These are phyloP conservation scores for Candida morakotiae DNA, from an alignment of 805 yeast genomes.

Conservation along the genomic window DNA sequence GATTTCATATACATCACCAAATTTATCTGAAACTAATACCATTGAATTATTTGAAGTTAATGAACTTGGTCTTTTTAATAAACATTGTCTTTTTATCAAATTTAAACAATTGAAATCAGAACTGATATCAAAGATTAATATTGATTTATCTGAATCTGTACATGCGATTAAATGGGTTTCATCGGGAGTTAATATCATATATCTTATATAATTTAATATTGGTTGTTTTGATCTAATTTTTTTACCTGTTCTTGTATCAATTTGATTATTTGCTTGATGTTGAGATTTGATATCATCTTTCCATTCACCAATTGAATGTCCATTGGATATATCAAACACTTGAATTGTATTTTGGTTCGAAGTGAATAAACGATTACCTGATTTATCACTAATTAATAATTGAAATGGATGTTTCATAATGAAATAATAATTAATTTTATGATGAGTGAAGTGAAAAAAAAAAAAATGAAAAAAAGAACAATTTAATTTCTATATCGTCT, in stretches of 20 bases:
- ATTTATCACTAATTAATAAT: conserved; percentile 40
- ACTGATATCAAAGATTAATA: conserved; percentile 52
- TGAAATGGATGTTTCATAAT: conserved; percentile 72
- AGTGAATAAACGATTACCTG: conserved; percentile 49
- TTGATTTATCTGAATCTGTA: conserved; percentile 82
- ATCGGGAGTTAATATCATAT: conserved; percentile 52
- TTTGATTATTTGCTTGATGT: conserved; percentile 20
- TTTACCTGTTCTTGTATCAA: conserved; percentile 41
- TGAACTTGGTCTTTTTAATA: conserved; percentile 92
- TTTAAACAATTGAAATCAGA: conserved; percentile 40
- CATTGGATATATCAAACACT: conserved; percentile 41
- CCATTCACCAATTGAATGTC: conserved; percentile 56
- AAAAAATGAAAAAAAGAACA: background rate
- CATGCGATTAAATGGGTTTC: conserved; percentile 54
- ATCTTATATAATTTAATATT: conserved; percentile 63
- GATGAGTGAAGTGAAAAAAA: background rate
- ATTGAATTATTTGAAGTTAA: conserved; percentile 48
- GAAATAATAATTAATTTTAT: conserved; percentile 26
- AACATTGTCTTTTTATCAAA: conserved; percentile 64
- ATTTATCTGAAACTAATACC: conserved; percentile 83
- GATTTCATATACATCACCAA: conserved; percentile 86
- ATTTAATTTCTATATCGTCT: too few relatives aligned
- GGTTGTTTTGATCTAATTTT: conserved; percentile 32
- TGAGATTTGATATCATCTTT: conserved; percentile 45
- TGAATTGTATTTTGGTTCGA: conserved; percentile 58